Evolutionary conservation across 2,329 filamentous ascomycete species (phyloP).

Genomic region (Botrytis sinoallii): DNA sequence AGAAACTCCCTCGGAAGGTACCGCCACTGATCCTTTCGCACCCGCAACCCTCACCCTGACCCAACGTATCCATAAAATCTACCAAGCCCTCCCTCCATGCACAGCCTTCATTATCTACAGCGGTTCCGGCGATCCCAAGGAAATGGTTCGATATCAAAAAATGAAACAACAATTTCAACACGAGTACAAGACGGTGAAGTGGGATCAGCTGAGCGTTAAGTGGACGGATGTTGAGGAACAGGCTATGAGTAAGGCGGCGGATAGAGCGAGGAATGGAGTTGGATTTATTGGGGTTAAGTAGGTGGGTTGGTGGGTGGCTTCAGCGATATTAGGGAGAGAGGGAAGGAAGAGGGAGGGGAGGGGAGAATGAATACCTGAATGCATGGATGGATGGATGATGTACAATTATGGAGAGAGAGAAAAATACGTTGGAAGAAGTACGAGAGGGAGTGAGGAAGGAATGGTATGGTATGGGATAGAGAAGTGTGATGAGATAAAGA

Average conservation of each 20-base stretch:
- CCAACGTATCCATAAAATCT: slow-evolving; percentile 52
- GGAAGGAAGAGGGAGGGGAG: not conserved
- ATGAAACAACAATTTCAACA: slow-evolving; percentile 59
- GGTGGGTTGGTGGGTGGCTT: slow-evolving; percentile 35
- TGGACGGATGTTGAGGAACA: slow-evolving; percentile 68
- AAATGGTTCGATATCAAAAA: slow-evolving; percentile 60
- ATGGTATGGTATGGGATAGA: not conserved
- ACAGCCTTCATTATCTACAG: slow-evolving; percentile 64
- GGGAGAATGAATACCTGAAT: not conserved
- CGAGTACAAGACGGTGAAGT: slow-evolving; percentile 64
- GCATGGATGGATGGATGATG: not conserved
- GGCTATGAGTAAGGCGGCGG: slow-evolving; percentile 55
- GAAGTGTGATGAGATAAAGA: not conserved
- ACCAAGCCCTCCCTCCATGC: slow-evolving; percentile 59
- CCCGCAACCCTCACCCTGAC: slow-evolving; percentile 31
- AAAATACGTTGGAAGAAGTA: not conserved
- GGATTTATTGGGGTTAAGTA: slow-evolving; percentile 64
- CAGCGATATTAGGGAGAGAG: not conserved
- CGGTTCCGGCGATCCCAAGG: slow-evolving; percentile 65
- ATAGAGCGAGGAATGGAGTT: slow-evolving; percentile 57
- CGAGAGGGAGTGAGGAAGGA: not conserved
- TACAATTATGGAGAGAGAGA: not conserved
- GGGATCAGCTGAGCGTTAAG: slow-evolving; percentile 63
- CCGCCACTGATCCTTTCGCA: not conserved
- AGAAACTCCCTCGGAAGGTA: not conserved